Conservation (phyloP, 768 basidiomycete genomes). For the Boletus subcaerulescens region DNA sequence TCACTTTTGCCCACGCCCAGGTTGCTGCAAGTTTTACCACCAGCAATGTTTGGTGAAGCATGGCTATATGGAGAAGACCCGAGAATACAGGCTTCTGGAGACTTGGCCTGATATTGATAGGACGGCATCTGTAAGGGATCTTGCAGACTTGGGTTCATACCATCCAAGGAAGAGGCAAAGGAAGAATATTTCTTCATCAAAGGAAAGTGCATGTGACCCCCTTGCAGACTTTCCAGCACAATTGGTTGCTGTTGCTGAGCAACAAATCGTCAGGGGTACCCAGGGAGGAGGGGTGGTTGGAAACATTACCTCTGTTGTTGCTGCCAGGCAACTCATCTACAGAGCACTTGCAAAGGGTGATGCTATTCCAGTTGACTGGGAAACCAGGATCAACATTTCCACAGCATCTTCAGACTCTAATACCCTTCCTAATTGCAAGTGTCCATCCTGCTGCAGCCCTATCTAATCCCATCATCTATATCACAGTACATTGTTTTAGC, state of each 20-base stretch:
- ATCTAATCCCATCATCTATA: conserved; percentile 31
- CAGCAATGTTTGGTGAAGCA: conserved; percentile 39
- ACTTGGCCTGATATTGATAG: conserved; percentile 37
- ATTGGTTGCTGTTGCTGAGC: conserved; percentile 45
- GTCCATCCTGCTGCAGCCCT: conserved; percentile 43
- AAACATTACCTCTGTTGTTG: conserved; percentile 45
- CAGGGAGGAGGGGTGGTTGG: conserved; percentile 46
- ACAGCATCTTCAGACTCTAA: conserved; percentile 21
- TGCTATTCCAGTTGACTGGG: conserved; percentile 42
- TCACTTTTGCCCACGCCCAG: conserved; percentile 56
- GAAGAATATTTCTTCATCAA: background rate
- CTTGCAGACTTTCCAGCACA: conserved; percentile 32
- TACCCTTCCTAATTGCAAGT: conserved; percentile 32
- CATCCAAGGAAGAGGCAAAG: conserved; percentile 18
- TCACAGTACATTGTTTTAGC: background rate
- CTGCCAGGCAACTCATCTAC: conserved; percentile 49
- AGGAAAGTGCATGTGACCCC: background rate
- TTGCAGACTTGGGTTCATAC: background rate
- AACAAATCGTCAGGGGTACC: conserved; percentile 51
- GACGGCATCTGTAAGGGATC: background rate
- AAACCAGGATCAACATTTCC: conserved; percentile 25
- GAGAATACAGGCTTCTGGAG: conserved; percentile 31
- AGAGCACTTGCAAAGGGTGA: conserved; percentile 26
- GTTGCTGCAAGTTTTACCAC: conserved; percentile 49
- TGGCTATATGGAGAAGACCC: conserved; percentile 23